phyloP scores from a whole-genome alignment of 768 basidiomycete species.

The Leccinum broughii region DNA sequence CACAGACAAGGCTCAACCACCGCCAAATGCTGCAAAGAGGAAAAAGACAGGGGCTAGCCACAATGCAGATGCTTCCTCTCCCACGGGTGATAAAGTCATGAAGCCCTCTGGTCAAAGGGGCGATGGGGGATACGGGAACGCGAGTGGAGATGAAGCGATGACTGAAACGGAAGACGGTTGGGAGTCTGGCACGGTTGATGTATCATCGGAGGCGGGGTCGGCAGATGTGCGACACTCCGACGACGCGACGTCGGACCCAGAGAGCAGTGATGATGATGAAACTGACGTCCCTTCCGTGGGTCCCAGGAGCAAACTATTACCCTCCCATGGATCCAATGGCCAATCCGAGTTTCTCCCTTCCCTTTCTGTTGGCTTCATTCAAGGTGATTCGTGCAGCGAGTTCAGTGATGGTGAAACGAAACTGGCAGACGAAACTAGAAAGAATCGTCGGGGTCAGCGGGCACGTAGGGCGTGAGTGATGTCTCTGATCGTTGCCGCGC shows the following conservation, averaged over 20 bases:
- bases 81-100: background rate
- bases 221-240: background rate
- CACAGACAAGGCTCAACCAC: slow-evolving; percentile 16
- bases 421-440: slow-evolving; percentile 58
- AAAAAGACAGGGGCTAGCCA: background rate
- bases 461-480: slow-evolving; percentile 88
- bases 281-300: slow-evolving; percentile 16
- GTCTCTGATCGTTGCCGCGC: background rate
- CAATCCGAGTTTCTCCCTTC: slow-evolving; percentile 82
- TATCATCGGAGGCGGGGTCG: slow-evolving; percentile 18
- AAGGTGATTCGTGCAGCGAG: slow-evolving; percentile 79
- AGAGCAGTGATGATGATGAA: slow-evolving; percentile 24
- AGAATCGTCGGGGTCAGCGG: slow-evolving; percentile 89
- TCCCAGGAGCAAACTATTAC: slow-evolving; percentile 17
- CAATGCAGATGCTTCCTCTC: slow-evolving; percentile 1
- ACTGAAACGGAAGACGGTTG: slow-evolving; percentile 32
- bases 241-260: slow-evolving; percentile 34
- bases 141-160: slow-evolving; percentile 6
- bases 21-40: slow-evolving; percentile 13
- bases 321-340: slow-evolving; percentile 20
- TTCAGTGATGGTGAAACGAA: slow-evolving; percentile 64
- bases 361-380: slow-evolving; percentile 80
- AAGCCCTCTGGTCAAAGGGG: slow-evolving; percentile 12
- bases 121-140: slow-evolving; percentile 27
- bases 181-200: slow-evolving; percentile 45